Evolutionary conservation across 2,329 filamentous ascomycete species (phyloP).

Genomic region (Alternaria novae-zelandiae): DNA sequence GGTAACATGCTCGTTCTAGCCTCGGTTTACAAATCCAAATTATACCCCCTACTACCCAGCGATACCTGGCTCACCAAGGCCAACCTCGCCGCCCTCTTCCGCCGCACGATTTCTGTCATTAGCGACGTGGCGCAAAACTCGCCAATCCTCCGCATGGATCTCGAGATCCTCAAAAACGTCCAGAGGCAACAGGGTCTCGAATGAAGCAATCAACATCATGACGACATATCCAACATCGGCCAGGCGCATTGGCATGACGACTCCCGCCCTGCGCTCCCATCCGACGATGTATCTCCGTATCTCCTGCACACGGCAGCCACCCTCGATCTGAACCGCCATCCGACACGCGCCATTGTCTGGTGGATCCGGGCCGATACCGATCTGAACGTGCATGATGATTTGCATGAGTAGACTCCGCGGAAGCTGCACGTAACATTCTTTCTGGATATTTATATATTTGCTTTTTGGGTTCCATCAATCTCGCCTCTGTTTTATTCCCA

Average conservation of each 20-base stretch:
- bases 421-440: slow-evolving; percentile 4
- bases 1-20: slow-evolving; percentile 92
- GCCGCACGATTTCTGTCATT: slow-evolving; percentile 76
- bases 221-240: not conserved
- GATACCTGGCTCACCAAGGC: slow-evolving; percentile 32
- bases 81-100: slow-evolving; percentile 35
- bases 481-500: not conserved
- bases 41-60: slow-evolving; percentile 40
- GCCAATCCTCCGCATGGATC: slow-evolving; percentile 75
- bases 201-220: slow-evolving; percentile 5
- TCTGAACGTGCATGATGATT: slow-evolving; percentile 13
- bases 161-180: slow-evolving; percentile 69
- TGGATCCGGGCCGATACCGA: slow-evolving; percentile 1
- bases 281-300: not conserved
- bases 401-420: slow-evolving; percentile 10
- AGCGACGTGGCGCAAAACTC: slow-evolving; percentile 72
- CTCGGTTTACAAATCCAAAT: slow-evolving; percentile 72
- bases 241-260: not conserved
- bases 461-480: not conserved
- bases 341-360: slow-evolving; percentile 2
- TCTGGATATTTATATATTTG: not conserved
- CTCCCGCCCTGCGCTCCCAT: not conserved
- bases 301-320: not conserved
- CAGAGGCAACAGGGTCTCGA: slow-evolving; percentile 27
- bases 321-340: slow-evolving; percentile 1